These are phyloP conservation scores for Ambrosia trifida DNA, from an alignment of 129 eudicot species.

Conservation along the genomic window DNA sequence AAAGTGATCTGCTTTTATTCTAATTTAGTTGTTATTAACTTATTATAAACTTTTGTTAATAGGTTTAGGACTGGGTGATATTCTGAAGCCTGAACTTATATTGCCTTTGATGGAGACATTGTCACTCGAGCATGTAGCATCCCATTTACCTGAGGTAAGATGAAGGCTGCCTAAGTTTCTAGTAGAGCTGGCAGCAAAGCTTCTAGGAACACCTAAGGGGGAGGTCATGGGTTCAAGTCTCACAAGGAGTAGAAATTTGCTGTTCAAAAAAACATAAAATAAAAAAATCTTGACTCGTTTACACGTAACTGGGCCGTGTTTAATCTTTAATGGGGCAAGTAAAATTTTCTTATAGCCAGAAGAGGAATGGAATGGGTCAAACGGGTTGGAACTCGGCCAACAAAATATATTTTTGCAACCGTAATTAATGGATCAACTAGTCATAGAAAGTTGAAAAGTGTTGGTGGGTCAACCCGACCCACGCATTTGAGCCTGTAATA, in stretches of 20 bases:
- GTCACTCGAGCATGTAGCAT: conserved; percentile 61
- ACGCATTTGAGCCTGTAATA: neutral
- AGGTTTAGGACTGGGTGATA: conserved; percentile 94
- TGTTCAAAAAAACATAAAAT: too few relatives aligned
- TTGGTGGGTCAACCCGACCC: neutral
- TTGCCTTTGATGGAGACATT: conserved; percentile 68
- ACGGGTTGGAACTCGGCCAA: neutral
- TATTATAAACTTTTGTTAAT: conserved; percentile 1
- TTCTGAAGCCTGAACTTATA: conserved; percentile 82
- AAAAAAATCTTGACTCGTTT: neutral
- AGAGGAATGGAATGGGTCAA: neutral
- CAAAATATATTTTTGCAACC: neutral
- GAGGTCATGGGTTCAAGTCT: too few relatives aligned
- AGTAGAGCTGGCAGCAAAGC: neutral
- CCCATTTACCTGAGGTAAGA: conserved; percentile 91
- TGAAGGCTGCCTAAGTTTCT: neutral
- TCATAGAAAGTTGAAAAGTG: neutral
- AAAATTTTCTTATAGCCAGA: neutral
- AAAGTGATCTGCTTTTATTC: neutral
- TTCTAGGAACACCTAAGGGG: too few relatives aligned
- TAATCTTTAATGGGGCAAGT: neutral
- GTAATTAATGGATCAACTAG: neutral
- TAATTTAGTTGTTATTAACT: neutral
- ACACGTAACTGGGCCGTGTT: neutral
- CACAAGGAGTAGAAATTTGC: too few relatives aligned